Percentiles rank a stretch among this genome's conserved stretches.
Conservation (phyloP, 192 early-diverging fungal genomes). For the Jimgerdemannia flammicorona region DNA sequence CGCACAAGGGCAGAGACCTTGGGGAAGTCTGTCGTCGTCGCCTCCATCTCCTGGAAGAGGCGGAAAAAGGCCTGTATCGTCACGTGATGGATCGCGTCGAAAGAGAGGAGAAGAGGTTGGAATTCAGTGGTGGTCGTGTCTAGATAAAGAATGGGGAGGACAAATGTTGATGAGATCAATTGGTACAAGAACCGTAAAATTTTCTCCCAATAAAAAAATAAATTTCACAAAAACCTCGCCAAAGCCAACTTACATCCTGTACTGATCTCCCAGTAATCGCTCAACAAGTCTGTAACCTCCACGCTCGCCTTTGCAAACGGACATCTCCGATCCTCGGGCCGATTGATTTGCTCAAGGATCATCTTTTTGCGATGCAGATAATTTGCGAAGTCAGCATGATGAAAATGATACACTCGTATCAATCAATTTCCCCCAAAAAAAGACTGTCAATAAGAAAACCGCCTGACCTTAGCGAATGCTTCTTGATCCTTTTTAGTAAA, state of each 20-base stretch:
- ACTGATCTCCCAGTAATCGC: constrained; percentile 66
- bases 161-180: too few species aligned
- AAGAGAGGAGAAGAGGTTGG: constrained; percentile 60
- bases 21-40: constrained; percentile 42
- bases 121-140: constrained; percentile 36
- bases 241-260: constrained; percentile 51
- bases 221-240: neutral
- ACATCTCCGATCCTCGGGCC: constrained; percentile 38
- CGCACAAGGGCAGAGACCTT: constrained; percentile 55
- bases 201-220: neutral
- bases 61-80: constrained; percentile 51
- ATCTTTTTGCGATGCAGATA: constrained; percentile 22
- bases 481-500: constrained; percentile 48
- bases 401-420: too few species aligned
- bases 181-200: too few species aligned
- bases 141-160: neutral
- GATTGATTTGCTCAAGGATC: constrained; percentile 39
- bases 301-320: constrained; percentile 59
- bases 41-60: constrained; percentile 65
- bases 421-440: too few species aligned
- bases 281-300: constrained; percentile 64
- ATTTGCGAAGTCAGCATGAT: neutral
- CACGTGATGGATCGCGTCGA: constrained; percentile 53
- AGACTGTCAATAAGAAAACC: neutral
- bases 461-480: constrained; percentile 35